Evolutionary conservation across 148 eudicot genomes (phyloP).

Genomic region (Rhododendron simsii): DNA sequence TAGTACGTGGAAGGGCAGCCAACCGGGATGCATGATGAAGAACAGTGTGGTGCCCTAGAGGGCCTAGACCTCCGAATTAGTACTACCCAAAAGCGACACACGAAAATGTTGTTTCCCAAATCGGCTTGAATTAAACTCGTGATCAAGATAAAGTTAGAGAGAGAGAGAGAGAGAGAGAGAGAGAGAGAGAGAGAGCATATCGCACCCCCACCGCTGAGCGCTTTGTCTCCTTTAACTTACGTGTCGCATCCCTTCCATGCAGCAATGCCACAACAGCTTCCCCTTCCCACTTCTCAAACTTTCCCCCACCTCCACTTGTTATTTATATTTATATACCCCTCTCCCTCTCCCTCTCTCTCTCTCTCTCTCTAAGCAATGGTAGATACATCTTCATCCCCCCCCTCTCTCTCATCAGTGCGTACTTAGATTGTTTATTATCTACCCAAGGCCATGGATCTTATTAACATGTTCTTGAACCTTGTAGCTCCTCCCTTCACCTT

Average conservation of each 20-base stretch:
- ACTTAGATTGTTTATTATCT: no score
- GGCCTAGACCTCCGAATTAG: no score
- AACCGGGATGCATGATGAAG: no score
- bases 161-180: not conserved
- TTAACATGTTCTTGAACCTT: conserved; percentile 38
- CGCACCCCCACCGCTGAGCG: not conserved
- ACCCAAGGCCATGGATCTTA: conserved; percentile 35
- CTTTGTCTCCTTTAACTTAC: not conserved
- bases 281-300: not conserved
- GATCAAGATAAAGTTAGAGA: not conserved
- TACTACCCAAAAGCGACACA: no score
- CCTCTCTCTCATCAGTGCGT: not conserved
- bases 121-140: not conserved
- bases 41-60: no score
- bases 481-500: conserved; percentile 40
- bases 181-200: not conserved
- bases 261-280: conserved; percentile 4
- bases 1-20: no score
- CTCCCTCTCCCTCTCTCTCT: not conserved
- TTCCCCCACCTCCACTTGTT: not conserved
- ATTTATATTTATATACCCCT: not conserved
- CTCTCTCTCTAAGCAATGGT: not conserved
- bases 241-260: conserved; percentile 3
- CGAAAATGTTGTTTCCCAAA: no score
- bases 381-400: not conserved